Evolutionary conservation across 1,284 basidiomycete species (phyloP).

Genomic region (Clitocybe nebularis): DNA sequence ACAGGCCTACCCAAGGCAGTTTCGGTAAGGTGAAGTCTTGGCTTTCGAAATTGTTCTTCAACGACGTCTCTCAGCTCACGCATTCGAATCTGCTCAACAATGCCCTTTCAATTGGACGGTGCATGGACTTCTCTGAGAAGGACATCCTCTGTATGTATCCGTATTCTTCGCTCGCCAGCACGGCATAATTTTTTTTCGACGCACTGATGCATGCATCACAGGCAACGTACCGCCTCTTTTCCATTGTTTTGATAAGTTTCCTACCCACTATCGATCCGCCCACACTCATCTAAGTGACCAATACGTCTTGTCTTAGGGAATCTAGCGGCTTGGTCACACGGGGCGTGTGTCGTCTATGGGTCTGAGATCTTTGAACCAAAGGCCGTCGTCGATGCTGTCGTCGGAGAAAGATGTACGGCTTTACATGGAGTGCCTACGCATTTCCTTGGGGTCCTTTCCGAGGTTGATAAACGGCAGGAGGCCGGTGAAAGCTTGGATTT

Average conservation of each 20-base stretch:
- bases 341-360: slow-evolving; percentile 72
- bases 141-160: slow-evolving; percentile 62
- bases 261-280: too few species aligned
- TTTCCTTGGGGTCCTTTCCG: slow-evolving; percentile 70
- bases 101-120: slow-evolving; percentile 63
- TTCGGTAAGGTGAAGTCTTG: slow-evolving; percentile 42
- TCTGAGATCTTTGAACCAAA: slow-evolving; percentile 62
- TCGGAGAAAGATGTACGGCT: slow-evolving; percentile 68
- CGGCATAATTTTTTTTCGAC: too few species aligned
- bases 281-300: slow-evolving; percentile 7
- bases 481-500: slow-evolving; percentile 46
- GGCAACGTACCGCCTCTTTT: slow-evolving; percentile 80
- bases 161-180: not conserved
- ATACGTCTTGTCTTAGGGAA: slow-evolving; percentile 79
- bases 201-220: too few species aligned
- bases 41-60: not conserved
- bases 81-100: slow-evolving; percentile 81
- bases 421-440: slow-evolving; percentile 85
- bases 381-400: slow-evolving; percentile 63
- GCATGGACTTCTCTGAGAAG: slow-evolving; percentile 61
- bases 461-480: slow-evolving; percentile 52
- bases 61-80: slow-evolving; percentile 48
- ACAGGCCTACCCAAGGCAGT: slow-evolving; percentile 79
- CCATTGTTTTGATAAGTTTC: slow-evolving; percentile 82
- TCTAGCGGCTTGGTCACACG: slow-evolving; percentile 75